Conservation (phyloP, 768 basidiomycete species). For the Collybiopsis confluens region DNA sequence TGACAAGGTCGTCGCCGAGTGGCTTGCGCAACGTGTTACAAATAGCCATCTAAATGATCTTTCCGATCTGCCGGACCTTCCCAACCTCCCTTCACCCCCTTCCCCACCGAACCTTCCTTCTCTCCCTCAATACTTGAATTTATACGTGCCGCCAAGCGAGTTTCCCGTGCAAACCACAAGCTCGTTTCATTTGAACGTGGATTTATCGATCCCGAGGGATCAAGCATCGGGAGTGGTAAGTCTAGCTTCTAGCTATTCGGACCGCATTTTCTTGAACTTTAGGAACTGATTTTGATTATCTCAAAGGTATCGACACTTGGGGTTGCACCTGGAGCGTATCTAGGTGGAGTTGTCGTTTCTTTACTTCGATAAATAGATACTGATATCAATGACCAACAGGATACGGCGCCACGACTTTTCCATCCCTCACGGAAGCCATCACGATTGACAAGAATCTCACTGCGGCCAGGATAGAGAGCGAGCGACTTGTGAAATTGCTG, state of each 20-base stretch:
- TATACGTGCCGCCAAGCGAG: conserved; percentile 53
- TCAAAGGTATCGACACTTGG: conserved; percentile 23
- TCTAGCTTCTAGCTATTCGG: conserved; percentile 25
- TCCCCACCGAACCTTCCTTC: conserved; percentile 9
- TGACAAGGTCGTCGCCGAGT: not conserved
- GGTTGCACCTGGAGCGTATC: conserved; percentile 9
- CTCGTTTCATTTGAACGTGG: conserved; percentile 72
- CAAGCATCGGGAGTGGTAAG: conserved; percentile 69
- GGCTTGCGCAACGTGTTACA: not conserved
- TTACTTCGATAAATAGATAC: not conserved
- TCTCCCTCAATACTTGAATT: conserved; percentile 35
- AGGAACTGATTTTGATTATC: conserved; percentile 35
- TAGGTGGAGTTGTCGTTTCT: not conserved
- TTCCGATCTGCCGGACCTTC: not conserved
- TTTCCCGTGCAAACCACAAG: conserved; percentile 59
- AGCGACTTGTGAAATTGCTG: conserved; percentile 50
- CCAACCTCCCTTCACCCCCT: conserved; percentile 15
- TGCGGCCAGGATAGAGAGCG: conserved; percentile 55
- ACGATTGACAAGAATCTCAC: conserved; percentile 61
- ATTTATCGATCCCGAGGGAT: conserved; percentile 79
- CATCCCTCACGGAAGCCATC: conserved; percentile 75
- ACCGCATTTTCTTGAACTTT: too few species aligned
- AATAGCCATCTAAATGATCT: not conserved
- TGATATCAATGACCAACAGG: conserved; percentile 35
- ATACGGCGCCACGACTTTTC: conserved; percentile 83